Conservation (phyloP, 495 filamentous ascomycete species). For the Penicillium paxilli region DNA sequence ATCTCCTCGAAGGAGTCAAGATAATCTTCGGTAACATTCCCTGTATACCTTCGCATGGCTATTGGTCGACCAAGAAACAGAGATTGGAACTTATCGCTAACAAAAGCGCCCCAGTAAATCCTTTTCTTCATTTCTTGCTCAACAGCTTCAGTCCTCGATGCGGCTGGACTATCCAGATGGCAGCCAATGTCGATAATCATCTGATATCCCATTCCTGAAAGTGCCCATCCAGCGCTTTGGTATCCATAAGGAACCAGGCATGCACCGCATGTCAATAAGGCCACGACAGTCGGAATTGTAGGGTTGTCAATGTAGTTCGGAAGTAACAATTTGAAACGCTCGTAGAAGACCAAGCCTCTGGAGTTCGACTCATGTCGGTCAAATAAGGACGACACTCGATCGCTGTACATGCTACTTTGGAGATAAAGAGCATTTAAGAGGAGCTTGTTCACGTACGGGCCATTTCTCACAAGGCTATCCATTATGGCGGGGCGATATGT, state of each 20-base stretch:
- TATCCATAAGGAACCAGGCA: slow-evolving; percentile 14
- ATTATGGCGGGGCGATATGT: slow-evolving; percentile 36
- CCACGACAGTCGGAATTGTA: slow-evolving; percentile 12
- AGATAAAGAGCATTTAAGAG: slow-evolving; percentile 38
- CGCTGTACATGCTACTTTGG: slow-evolving; percentile 11
- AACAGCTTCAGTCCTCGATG: neutral
- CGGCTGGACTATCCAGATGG: slow-evolving; percentile 20
- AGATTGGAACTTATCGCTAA: slow-evolving; percentile 26
- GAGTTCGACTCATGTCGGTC: neutral
- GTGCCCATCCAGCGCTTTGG: slow-evolving; percentile 19
- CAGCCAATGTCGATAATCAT: slow-evolving; percentile 37
- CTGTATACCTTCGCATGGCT: slow-evolving; percentile 9
- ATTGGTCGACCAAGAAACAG: slow-evolving; percentile 28
- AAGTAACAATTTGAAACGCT: slow-evolving; percentile 12
- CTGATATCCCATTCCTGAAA: slow-evolving; percentile 27
- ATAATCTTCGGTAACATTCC: slow-evolving; percentile 13
- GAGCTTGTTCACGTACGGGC: slow-evolving; percentile 33
- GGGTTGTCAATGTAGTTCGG: slow-evolving; percentile 15
- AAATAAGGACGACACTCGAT: slow-evolving; percentile 5
- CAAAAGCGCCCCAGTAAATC: slow-evolving; percentile 33
- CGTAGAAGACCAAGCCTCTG: slow-evolving; percentile 13
- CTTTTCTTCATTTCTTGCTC: slow-evolving; percentile 16
- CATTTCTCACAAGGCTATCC: slow-evolving; percentile 29
- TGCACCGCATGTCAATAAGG: slow-evolving; percentile 12
- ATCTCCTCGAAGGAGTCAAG: slow-evolving; percentile 37